A percentile compares a stretch with the other conserved stretches of the same genome.
Evolutionary conservation across 2,329 filamentous ascomycete genomes (phyloP).

Genomic region (Sporothrix sp.): DNA sequence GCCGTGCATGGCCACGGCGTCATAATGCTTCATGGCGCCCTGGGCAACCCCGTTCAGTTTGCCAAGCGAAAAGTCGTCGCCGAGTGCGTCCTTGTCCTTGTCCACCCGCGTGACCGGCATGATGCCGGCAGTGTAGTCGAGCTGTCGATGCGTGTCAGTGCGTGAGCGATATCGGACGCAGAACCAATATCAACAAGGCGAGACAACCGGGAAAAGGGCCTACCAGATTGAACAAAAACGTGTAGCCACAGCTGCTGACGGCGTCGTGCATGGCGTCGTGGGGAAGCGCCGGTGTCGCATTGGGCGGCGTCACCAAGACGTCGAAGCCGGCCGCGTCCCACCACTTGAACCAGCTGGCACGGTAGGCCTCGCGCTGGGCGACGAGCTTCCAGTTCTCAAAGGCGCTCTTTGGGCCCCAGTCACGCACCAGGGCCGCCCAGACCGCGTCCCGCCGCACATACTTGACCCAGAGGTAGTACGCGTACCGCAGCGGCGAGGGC

Average conservation of each 20-base stretch:
- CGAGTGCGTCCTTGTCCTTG: slow-evolving; percentile 53
- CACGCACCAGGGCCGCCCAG: slow-evolving; percentile 67
- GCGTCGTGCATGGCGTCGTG: slow-evolving; percentile 81
- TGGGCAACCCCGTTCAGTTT: slow-evolving; percentile 68
- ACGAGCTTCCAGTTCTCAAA: slow-evolving; percentile 79
- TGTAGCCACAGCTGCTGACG: slow-evolving; percentile 81
- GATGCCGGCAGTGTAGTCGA: slow-evolving; percentile 79
- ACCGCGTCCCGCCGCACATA: slow-evolving; percentile 66
- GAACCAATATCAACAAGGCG: not conserved
- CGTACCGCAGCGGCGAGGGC: slow-evolving; percentile 63
- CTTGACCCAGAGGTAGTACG: slow-evolving; percentile 86
- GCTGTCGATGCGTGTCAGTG: slow-evolving; percentile 31
- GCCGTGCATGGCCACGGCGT: slow-evolving; percentile 74
- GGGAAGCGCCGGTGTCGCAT: slow-evolving; percentile 81
- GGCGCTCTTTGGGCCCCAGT: slow-evolving; percentile 65
- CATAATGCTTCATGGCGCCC: slow-evolving; percentile 79
- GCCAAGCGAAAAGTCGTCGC: slow-evolving; percentile 48
- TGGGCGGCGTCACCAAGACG: slow-evolving; percentile 73
- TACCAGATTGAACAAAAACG: slow-evolving; percentile 83
- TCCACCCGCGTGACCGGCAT: slow-evolving; percentile 82
- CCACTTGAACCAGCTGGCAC: slow-evolving; percentile 72
- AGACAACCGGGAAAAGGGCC: too few species aligned
- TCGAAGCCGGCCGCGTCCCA: slow-evolving; percentile 67
- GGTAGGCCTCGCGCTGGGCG: slow-evolving; percentile 65
- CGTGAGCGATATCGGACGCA: slow-evolving; percentile 4